Percentiles rank a stretch among this genome's conserved stretches.
phyloP scores from a whole-genome alignment of 305 asterid species.

The Stenogyne calaminthoides region DNA sequence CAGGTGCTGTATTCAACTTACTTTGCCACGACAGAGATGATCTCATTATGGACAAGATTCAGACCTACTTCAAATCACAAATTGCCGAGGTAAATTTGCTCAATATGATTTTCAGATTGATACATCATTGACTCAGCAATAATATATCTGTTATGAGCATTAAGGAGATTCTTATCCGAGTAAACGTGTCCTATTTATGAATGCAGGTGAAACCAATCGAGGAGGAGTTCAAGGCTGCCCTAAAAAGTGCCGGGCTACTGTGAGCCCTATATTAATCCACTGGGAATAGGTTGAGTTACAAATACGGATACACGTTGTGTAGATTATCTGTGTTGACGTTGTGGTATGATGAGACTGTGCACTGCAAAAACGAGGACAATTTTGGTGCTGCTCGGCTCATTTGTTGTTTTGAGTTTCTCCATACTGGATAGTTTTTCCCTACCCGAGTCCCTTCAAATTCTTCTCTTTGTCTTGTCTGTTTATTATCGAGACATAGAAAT shows the following conservation, averaged over 20 bases:
- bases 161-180: background rate
- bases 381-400: constrained; percentile 9
- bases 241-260: constrained; percentile 60
- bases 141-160: background rate
- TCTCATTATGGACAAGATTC: constrained; percentile 64
- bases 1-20: constrained; percentile 92
- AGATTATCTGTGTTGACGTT: background rate
- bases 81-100: constrained; percentile 53
- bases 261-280: constrained; percentile 24
- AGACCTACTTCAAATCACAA: constrained; percentile 56
- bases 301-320: background rate
- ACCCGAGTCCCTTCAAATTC: background rate
- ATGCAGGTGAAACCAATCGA: constrained; percentile 62
- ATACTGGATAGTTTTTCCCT: constrained; percentile 1
- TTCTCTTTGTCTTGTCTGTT: background rate
- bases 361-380: background rate
- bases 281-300: background rate
- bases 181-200: background rate
- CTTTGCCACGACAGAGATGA: constrained; percentile 52
- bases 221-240: constrained; percentile 55
- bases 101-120: background rate
- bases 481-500: background rate
- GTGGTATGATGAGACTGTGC: background rate
- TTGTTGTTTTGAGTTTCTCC: background rate
- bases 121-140: background rate